phyloP scores from a whole-genome alignment of 23 red algal species.

The Chondrus crispus region DNA sequence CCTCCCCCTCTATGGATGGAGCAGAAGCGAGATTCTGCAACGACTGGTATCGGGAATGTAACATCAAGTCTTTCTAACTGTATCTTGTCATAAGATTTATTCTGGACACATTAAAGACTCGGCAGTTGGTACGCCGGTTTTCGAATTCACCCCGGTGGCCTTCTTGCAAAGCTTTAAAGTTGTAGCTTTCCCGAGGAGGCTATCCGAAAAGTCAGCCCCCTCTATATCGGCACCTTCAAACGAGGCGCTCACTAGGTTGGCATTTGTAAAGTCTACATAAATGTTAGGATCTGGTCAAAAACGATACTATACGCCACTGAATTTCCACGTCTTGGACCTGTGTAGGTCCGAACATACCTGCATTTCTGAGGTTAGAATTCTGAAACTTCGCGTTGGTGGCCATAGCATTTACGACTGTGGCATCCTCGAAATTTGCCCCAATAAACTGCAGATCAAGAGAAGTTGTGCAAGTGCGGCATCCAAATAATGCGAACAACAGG shows the following conservation, averaged over 20 bases:
- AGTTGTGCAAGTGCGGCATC: too few relatives aligned
- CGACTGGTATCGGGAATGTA: too few relatives aligned
- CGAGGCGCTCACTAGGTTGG: constrained; percentile 61
- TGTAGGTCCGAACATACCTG: constrained; percentile 31
- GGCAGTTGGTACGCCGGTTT: constrained; percentile 60
- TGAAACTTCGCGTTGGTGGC: constrained; percentile 73
- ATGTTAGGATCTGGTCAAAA: neutral
- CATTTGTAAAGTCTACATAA: constrained; percentile 41
- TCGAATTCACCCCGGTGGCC: constrained; percentile 44
- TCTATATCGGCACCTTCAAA: constrained; percentile 74
- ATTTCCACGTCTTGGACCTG: neutral
- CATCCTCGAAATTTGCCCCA: constrained; percentile 54
- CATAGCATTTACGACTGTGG: constrained; percentile 30
- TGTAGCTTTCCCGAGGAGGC: constrained; percentile 38
- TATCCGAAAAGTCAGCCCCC: constrained; percentile 78
- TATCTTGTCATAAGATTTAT: neutral
- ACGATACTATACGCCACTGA: neutral
- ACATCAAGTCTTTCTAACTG: too few relatives aligned
- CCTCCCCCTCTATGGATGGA: constrained; percentile 41
- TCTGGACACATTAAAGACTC: constrained; percentile 73
- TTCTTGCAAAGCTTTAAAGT: constrained; percentile 58
- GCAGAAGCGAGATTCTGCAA: neutral
- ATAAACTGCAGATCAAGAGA: neutral
- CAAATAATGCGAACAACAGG: too few relatives aligned
- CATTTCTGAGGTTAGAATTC: constrained; percentile 55